Evolutionary conservation across 345 rosid species (phyloP).

Genomic region (Salix dunnii): DNA sequence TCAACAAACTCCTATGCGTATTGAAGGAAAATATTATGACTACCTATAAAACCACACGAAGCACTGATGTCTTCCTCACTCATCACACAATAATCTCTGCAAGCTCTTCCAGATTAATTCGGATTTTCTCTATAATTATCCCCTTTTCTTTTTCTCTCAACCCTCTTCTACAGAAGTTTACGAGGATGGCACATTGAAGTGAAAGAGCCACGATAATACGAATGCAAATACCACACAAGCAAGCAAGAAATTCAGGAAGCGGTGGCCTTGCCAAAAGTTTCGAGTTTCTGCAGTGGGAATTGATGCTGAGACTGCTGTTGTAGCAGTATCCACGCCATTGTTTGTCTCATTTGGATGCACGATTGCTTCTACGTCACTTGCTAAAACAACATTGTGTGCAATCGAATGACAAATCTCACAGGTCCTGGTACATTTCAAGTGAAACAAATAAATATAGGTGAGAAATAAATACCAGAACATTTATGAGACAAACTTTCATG

Average conservation of each 20-base stretch:
- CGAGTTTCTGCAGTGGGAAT: constrained; percentile 44
- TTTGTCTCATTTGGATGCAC: constrained; percentile 40
- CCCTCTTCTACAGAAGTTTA: constrained; percentile 19
- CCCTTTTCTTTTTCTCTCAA: constrained; percentile 6
- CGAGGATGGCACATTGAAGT: constrained; percentile 55
- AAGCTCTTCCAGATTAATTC: neutral
- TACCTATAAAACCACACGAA: neutral
- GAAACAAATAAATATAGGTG: neutral
- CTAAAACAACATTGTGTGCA: constrained; percentile 64
- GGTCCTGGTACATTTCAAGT: constrained; percentile 39
- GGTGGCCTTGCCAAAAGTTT: constrained; percentile 84
- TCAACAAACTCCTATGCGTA: neutral
- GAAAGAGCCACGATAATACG: constrained; percentile 76
- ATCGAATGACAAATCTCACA: constrained; percentile 87
- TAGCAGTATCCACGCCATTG: constrained; percentile 11
- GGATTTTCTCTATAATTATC: neutral
- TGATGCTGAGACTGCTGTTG: constrained; percentile 20
- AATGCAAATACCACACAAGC: constrained; percentile 79
- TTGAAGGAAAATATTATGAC: neutral
- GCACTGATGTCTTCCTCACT: neutral
- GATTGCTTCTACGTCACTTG: constrained; percentile 34
- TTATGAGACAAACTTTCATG: neutral
- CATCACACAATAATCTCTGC: neutral
- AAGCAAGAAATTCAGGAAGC: constrained; percentile 64
- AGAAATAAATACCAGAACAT: neutral